phyloP scores from a whole-genome alignment of 148 eudicot genomes.

The Vaccinium darrowii region DNA sequence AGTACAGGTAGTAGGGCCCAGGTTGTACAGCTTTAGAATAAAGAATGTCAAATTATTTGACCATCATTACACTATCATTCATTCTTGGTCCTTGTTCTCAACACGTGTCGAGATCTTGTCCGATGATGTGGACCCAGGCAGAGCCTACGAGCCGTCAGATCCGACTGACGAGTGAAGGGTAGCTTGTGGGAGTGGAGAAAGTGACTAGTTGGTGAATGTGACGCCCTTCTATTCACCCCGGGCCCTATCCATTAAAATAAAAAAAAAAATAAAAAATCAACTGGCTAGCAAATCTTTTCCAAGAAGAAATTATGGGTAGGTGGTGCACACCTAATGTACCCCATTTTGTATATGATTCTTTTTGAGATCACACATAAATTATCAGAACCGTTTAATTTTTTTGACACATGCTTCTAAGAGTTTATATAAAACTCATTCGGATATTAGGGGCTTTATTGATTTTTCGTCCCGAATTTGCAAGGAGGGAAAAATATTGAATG shows the following conservation, averaged over 20 bases:
- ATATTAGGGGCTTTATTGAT: too few relatives aligned
- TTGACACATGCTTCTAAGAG: too few relatives aligned
- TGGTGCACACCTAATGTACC: too few relatives aligned
- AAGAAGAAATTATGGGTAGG: too few relatives aligned
- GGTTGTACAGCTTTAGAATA: not conserved
- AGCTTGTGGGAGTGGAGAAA: not conserved
- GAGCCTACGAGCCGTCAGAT: slow-evolving; percentile 27
- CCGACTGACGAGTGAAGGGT: not conserved
- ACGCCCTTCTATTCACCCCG: not conserved
- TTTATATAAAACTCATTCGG: too few relatives aligned
- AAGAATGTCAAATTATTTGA: slow-evolving; percentile 48
- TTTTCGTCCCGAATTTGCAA: too few relatives aligned
- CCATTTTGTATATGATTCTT: too few relatives aligned
- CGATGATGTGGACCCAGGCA: not conserved
- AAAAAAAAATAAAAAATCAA: too few relatives aligned
- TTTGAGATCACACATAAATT: too few relatives aligned
- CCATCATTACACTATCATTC: slow-evolving; percentile 47
- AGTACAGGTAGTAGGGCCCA: not conserved
- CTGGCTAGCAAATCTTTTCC: too few relatives aligned
- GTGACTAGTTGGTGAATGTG: not conserved
- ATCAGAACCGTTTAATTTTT: too few relatives aligned
- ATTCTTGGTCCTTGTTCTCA: slow-evolving; percentile 9
- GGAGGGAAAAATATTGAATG: too few relatives aligned
- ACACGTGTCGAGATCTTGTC: slow-evolving; percentile 27
- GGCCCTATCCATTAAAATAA: not conserved